Evolutionary conservation across 2,329 filamentous ascomycete species (phyloP), one percentile per base, ranked within the genome.

Genomic region (Delphinella strobiligena): DNA sequence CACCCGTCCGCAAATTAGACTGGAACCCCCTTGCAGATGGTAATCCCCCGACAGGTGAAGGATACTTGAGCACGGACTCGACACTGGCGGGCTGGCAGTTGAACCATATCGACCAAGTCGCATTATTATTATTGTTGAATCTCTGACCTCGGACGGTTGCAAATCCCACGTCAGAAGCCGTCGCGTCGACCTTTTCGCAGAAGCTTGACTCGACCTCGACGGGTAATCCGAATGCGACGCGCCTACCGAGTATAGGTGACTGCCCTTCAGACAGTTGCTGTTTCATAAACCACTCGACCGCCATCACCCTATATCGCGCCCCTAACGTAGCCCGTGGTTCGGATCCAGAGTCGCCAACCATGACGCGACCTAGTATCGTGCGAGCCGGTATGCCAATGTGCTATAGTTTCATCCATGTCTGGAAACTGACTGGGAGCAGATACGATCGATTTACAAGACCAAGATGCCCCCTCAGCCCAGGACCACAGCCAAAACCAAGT

Each of bases 371-470:
- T 17, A 32, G 36, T 30, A 44, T 47, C 11, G 45, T 47, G n/a
- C 33, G 45, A 47, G 45, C 45, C 30, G 44, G 44, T 46, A 36
- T 29, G 37, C 9, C 31, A 31, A 27, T 27, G 22, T 27, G 7
- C 22, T 12, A 7, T 27, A 12, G 22, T 27, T 27, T 27, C 22
- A 27, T n/a, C n/a, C n/a, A n/a, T n/a, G n/a, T n/a, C n/a, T n/a
- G n/a, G n/a, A n/a, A n/a, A n/a, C n/a, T n/a, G n/a, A n/a, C n/a
- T n/a, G n/a, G n/a, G n/a, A n/a, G n/a, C n/a, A 93, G 89, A 96
- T 68, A 93, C 89, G 47, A 82, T 95, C 64, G 91, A 96, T 66
- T 78, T 96, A 38, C 91, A 96, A 72, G 77, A 86, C 63, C 82
- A 78, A 55, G 69, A 80, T 54, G 71, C 81, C 43, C 86, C 87